A percentile compares a stretch with the other conserved stretches of the same genome.
Evolutionary conservation across 805 yeast species (phyloP).

Genomic region (Yamadazyma philogaea): DNA sequence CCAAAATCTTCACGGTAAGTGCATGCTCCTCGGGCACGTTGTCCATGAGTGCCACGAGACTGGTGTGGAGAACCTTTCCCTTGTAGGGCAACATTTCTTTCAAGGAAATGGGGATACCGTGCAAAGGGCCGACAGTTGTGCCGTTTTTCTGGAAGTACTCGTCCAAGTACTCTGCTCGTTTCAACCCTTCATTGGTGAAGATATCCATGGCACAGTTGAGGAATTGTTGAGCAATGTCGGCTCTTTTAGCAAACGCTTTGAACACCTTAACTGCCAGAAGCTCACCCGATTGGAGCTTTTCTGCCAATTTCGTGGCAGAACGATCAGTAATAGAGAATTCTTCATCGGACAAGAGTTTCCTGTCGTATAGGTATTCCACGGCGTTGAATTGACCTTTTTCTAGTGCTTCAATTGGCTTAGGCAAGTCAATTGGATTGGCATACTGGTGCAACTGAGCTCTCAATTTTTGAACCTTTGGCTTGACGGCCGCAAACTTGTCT

Average conservation of each 20-base stretch:
- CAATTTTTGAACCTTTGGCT: slow-evolving; percentile 41
- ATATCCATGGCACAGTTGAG: background rate
- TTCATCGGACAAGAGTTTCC: slow-evolving; percentile 30
- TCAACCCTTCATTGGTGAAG: background rate
- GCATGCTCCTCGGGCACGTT: background rate
- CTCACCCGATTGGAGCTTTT: background rate
- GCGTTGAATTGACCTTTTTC: slow-evolving; percentile 34
- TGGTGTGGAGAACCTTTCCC: background rate
- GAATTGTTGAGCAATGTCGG: background rate
- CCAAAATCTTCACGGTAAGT: background rate
- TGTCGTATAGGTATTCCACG: slow-evolving; percentile 31
- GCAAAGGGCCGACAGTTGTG: background rate
- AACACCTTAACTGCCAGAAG: background rate
- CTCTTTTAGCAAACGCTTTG: background rate
- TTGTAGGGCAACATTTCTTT: background rate
- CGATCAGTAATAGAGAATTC: slow-evolving; percentile 20
- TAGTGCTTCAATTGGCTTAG: slow-evolving; percentile 30
- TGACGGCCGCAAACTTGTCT: slow-evolving; percentile 38
- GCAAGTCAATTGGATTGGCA: slow-evolving; percentile 29
- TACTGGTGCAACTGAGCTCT: slow-evolving; percentile 25
- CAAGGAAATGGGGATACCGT: background rate
- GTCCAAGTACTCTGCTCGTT: background rate
- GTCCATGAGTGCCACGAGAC: background rate
- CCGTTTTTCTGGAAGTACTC: background rate
- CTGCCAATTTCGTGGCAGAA: background rate